phyloP scores from a whole-genome alignment of 1,284 basidiomycete genomes.

The Trichosporon coremiiforme region DNA sequence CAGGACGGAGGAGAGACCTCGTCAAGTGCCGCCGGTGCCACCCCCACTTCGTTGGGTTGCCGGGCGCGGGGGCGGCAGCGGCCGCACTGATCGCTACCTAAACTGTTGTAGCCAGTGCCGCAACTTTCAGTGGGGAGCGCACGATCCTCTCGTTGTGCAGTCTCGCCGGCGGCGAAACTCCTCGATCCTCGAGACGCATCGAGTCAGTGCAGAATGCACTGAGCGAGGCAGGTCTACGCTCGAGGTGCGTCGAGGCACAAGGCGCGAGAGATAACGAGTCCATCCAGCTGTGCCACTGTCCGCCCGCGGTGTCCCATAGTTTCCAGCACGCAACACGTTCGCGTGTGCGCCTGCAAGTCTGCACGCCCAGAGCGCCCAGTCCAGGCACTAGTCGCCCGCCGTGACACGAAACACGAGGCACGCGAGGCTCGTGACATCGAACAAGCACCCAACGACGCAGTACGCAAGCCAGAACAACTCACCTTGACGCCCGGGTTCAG shows the following conservation, averaged over 20 bases:
- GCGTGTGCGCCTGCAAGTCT: too few relatives aligned
- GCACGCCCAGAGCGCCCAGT: too few relatives aligned
- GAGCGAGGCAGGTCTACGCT: not conserved
- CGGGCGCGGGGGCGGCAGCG: not conserved
- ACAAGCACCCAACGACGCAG: not conserved
- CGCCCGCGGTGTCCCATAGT: too few relatives aligned
- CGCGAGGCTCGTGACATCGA: too few relatives aligned
- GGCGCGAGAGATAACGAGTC: too few relatives aligned
- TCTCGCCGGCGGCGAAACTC: conserved; percentile 1
- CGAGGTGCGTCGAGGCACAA: too few relatives aligned
- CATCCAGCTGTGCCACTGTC: too few relatives aligned
- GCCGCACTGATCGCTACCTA: not conserved
- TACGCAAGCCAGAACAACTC: not conserved
- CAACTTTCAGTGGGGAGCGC: not conserved
- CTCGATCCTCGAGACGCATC: not conserved
- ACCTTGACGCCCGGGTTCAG: conserved; percentile 29
- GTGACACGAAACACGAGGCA: too few relatives aligned
- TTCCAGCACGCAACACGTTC: too few relatives aligned
- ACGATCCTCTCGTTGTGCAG: not conserved
- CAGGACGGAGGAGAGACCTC: too few relatives aligned
- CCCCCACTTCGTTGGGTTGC: not conserved
- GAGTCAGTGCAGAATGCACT: not conserved
- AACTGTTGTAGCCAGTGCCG: not conserved
- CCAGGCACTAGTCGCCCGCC: too few relatives aligned
- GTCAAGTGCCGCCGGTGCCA: not conserved